Evolutionary conservation across 164 flowering plant genomes (phyloP).

Genomic region (Vitis vinifera): ASM3070453v1 NC_081815.1:8319501-8320000

Average conservation of each 20-base stretch:
- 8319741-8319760: constrained; percentile 14
- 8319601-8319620: neutral
- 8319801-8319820: neutral
- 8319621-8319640: no score
- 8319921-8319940: no score
- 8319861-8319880: no score
- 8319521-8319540: no score
- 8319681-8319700: constrained; percentile 9
- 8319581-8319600: neutral
- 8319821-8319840: neutral
- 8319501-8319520: no score
- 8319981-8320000: no score
- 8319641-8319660: neutral
- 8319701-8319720: constrained; percentile 17
- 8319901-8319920: no score
- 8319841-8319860: no score
- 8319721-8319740: constrained; percentile 9
- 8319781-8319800: neutral
- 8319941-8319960: no score
- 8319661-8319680: neutral
- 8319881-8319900: no score
- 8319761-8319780: constrained; percentile 26
- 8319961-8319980: no score
- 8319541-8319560: no score
- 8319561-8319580: neutral